Percentiles rank a stretch among this genome's conserved stretches.
Evolutionary conservation across 208 protist genomes (phyloP).

Genomic region (Leishmania braziliensis): DNA sequence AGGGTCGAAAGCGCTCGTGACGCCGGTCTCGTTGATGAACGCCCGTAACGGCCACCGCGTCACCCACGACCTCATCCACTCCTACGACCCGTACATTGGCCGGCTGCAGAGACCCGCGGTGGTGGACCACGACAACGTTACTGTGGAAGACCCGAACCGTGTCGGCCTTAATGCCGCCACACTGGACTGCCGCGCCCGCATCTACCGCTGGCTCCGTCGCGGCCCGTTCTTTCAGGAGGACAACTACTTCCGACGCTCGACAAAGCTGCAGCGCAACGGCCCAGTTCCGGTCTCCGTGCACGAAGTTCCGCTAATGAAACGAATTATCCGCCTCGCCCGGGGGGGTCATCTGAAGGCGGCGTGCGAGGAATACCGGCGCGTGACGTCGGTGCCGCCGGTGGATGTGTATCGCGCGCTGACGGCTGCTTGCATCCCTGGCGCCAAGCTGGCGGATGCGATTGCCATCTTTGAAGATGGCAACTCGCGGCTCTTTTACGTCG

Average conservation of each 20-base stretch:
- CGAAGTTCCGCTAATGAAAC: constrained; percentile 78
- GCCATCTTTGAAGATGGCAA: constrained; percentile 92
- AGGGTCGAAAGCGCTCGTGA: constrained; percentile 86
- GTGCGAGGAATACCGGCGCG: constrained; percentile 86
- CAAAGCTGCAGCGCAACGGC: constrained; percentile 55
- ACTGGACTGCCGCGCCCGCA: constrained; percentile 83
- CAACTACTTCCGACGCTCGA: constrained; percentile 87
- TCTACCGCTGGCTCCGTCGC: constrained; percentile 90
- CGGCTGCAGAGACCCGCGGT: constrained; percentile 69
- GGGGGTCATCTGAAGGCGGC: constrained; percentile 85
- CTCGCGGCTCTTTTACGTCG: constrained; percentile 78
- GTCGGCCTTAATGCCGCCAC: constrained; percentile 91
- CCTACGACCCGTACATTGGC: constrained; percentile 88
- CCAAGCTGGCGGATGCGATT: constrained; percentile 81
- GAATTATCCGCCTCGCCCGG: constrained; percentile 74
- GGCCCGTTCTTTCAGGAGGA: constrained; percentile 91
- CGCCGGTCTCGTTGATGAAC: constrained; percentile 89
- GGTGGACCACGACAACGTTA: constrained; percentile 89
- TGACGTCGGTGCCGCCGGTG: constrained; percentile 87
- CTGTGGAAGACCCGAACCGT: constrained; percentile 82
- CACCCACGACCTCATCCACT: constrained; percentile 91
- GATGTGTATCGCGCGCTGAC: constrained; percentile 87
- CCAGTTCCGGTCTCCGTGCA: constrained; percentile 50
- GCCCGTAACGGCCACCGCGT: constrained; percentile 89
- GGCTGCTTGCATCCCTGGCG: constrained; percentile 76